These are phyloP conservation scores for Paecilomyces formosus DNA, from an alignment of 2,329 filamentous ascomycete species.

Conservation along the genomic window DNA sequence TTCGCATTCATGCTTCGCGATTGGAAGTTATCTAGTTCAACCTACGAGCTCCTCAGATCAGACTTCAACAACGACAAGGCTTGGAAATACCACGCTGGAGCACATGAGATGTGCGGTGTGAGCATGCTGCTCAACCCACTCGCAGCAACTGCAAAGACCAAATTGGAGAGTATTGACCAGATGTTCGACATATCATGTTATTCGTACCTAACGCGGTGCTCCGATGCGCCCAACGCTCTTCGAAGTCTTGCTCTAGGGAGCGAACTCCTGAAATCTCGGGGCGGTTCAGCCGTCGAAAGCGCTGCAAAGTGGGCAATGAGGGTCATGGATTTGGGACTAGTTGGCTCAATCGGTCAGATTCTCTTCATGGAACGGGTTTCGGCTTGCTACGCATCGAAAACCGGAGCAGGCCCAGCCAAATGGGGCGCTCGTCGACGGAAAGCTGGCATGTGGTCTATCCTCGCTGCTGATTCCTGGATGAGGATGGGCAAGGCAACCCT, in stretches of 20 bases:
- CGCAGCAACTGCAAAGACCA: conserved; percentile 63
- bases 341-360: conserved; percentile 69
- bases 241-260: conserved; percentile 68
- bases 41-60: conserved; percentile 79
- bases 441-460: conserved; percentile 79
- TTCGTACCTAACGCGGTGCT: conserved; percentile 82
- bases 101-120: conserved; percentile 90
- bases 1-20: conserved; percentile 96
- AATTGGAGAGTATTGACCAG: conserved; percentile 73
- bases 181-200: conserved; percentile 88
- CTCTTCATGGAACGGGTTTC: conserved; percentile 81
- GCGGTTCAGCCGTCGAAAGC: conserved; percentile 73
- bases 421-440: conserved; percentile 73
- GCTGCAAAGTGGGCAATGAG: conserved; percentile 78
- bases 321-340: conserved; percentile 69
- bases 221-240: conserved; percentile 69
- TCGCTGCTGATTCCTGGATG: conserved; percentile 80
- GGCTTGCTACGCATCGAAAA: conserved; percentile 71
- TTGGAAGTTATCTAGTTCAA: conserved; percentile 86
- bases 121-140: conserved; percentile 73
- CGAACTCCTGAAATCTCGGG: conserved; percentile 75
- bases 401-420: conserved; percentile 55
- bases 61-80: conserved; percentile 96
- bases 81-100: conserved; percentile 89
- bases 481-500: conserved; percentile 68